phyloP scores from a whole-genome alignment of 139 green algal species.

The Picochlorum costavermella region DNA sequence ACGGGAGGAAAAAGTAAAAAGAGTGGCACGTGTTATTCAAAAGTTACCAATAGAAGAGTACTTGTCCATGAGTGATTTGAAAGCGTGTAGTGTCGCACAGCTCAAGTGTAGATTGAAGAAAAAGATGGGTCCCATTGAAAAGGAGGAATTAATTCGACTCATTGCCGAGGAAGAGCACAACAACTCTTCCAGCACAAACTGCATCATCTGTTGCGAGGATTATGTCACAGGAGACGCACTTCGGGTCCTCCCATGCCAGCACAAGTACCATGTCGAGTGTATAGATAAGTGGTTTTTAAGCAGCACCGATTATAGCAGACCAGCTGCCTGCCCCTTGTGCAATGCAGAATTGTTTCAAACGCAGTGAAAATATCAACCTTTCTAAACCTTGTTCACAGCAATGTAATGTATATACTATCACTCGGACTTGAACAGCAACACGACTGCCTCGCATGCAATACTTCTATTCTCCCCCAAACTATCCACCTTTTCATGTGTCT shows the following conservation, averaged over 20 bases:
- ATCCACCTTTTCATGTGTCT: constrained; percentile 99
- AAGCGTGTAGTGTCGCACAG: constrained; percentile 21
- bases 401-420: constrained; percentile 5
- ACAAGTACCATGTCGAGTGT: constrained; percentile 56
- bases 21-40: constrained; percentile 13
- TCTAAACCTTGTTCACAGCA: no score
- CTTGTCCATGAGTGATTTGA: constrained; percentile 29
- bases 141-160: constrained; percentile 31
- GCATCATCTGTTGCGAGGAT: constrained; percentile 53
- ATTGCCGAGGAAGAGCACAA: neutral
- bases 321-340: constrained; percentile 48
- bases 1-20: constrained; percentile 2
- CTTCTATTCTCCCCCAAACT: constrained; percentile 91
- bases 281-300: constrained; percentile 53
- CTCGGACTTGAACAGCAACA: constrained; percentile 58
- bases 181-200: constrained; percentile 22
- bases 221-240: constrained; percentile 42
- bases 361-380: neutral
- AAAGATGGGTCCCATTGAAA: constrained; percentile 27
- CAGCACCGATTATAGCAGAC: constrained; percentile 40
- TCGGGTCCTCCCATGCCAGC: constrained; percentile 41
- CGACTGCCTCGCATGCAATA: constrained; percentile 90
- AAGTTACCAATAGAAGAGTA: constrained; percentile 36
- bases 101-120: constrained; percentile 22
- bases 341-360: constrained; percentile 31